phyloP scores from a whole-genome alignment of 2,329 filamentous ascomycete genomes.

The Hypoxylon sp. region DNA sequence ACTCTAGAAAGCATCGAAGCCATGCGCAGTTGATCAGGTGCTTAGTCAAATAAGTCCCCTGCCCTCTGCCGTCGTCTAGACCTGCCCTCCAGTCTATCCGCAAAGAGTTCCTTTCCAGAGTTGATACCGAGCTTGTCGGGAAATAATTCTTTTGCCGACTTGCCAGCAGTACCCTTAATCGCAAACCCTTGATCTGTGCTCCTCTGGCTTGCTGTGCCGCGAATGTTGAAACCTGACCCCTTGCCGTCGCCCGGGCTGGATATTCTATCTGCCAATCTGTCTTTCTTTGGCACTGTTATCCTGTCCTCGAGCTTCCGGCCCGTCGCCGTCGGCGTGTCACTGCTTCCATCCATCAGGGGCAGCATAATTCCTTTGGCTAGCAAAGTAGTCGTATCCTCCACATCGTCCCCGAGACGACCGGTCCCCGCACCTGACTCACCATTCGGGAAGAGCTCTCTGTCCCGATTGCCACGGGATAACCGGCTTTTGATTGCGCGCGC shows the following conservation, averaged over 20 bases:
- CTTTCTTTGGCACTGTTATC: conserved; percentile 46
- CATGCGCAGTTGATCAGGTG: neutral
- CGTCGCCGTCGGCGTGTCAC: conserved; percentile 45
- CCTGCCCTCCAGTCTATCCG: conserved; percentile 69
- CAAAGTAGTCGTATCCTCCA: conserved; percentile 66
- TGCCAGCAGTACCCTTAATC: conserved; percentile 74
- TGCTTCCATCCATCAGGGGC: conserved; percentile 61
- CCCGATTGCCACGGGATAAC: conserved; percentile 56
- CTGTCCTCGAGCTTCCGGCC: conserved; percentile 48
- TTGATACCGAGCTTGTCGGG: conserved; percentile 72
- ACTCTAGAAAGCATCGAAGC: neutral
- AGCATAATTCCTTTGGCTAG: conserved; percentile 63
- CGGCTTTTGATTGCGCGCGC: conserved; percentile 61
- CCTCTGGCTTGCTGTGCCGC: conserved; percentile 65
- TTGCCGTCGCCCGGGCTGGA: conserved; percentile 48
- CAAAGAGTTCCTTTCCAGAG: conserved; percentile 77
- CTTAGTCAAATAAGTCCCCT: conserved; percentile 78
- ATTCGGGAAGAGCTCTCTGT: conserved; percentile 70
- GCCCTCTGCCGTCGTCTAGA: conserved; percentile 73
- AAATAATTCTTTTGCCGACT: conserved; percentile 74
- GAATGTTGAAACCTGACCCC: conserved; percentile 67
- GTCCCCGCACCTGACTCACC: conserved; percentile 58
- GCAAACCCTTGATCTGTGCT: conserved; percentile 65
- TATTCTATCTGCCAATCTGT: conserved; percentile 54
- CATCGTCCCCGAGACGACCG: conserved; percentile 64